phyloP scores from a whole-genome alignment of 2,329 filamentous ascomycete species.

The Trichoderma semiorbis region DNA sequence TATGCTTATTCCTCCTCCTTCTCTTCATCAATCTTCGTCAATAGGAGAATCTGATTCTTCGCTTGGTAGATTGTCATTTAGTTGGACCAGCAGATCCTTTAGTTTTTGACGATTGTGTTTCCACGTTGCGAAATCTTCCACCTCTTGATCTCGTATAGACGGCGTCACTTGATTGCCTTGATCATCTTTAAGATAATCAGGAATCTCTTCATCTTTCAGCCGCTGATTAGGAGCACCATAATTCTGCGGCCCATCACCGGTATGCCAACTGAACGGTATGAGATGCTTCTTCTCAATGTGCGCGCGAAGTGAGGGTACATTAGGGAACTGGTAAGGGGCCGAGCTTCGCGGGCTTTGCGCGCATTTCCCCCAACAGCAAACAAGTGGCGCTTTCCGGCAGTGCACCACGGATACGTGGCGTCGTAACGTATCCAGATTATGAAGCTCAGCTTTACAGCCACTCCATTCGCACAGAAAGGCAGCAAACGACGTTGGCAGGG shows the following conservation, averaged over 20 bases:
- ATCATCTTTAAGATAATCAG: constrained; percentile 50
- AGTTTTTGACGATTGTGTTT: constrained; percentile 44
- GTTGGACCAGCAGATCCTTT: constrained; percentile 40
- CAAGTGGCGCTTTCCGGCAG: constrained; percentile 20
- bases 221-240: constrained; percentile 16
- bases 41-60: constrained; percentile 29
- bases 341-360: constrained; percentile 16
- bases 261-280: constrained; percentile 52
- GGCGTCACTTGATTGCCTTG: constrained; percentile 57
- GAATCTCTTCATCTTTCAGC: constrained; percentile 34
- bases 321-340: constrained; percentile 33
- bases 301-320: constrained; percentile 37
- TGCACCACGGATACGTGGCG: constrained; percentile 54
- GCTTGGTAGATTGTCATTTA: constrained; percentile 46
- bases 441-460: constrained; percentile 56
- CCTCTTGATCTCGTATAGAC: constrained; percentile 47
- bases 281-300: constrained; percentile 57
- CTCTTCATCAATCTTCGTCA: not conserved
- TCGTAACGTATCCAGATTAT: constrained; percentile 58
- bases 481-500: constrained; percentile 43
- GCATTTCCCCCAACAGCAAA: constrained; percentile 36
- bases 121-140: constrained; percentile 48
- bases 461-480: constrained; percentile 59
- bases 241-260: constrained; percentile 57
- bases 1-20: not conserved